Evolutionary conservation across 495 filamentous ascomycete species (phyloP).

Genomic region (Aspergillus sclerotioniger): DNA sequence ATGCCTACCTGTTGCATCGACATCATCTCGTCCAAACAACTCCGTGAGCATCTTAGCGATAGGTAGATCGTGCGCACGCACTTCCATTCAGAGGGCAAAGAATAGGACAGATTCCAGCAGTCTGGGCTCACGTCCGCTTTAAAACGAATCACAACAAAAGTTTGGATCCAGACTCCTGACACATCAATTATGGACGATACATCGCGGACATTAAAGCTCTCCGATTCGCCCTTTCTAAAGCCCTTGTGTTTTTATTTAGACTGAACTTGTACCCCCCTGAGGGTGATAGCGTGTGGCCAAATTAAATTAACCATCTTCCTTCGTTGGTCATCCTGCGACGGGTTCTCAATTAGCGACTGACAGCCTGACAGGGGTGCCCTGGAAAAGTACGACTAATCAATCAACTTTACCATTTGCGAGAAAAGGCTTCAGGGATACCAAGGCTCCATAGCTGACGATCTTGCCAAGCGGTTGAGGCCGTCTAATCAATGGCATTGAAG

Average conservation of each 20-base stretch:
- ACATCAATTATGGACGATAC: not conserved
- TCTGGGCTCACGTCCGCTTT: not conserved
- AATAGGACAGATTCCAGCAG: not conserved
- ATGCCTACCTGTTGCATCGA: not conserved
- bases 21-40: conserved; percentile 7
- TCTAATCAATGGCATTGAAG: too few species aligned
- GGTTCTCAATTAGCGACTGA: too few species aligned
- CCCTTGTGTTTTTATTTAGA: not conserved
- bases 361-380: too few species aligned
- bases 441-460: too few species aligned
- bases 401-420: too few species aligned
- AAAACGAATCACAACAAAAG: not conserved
- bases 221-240: not conserved
- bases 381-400: too few species aligned
- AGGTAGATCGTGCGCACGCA: not conserved
- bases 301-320: not conserved
- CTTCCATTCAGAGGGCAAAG: not conserved
- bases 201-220: not conserved
- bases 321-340: too few species aligned
- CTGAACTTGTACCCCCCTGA: not conserved
- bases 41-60: conserved; percentile 2
- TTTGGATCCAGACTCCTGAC: conserved; percentile 2
- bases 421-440: too few species aligned
- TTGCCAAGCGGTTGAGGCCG: too few species aligned
- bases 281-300: not conserved